These are phyloP conservation scores for Coemansia sp. DNA, from an alignment of 192 early-diverging fungal species.

Conservation along the genomic window DNA sequence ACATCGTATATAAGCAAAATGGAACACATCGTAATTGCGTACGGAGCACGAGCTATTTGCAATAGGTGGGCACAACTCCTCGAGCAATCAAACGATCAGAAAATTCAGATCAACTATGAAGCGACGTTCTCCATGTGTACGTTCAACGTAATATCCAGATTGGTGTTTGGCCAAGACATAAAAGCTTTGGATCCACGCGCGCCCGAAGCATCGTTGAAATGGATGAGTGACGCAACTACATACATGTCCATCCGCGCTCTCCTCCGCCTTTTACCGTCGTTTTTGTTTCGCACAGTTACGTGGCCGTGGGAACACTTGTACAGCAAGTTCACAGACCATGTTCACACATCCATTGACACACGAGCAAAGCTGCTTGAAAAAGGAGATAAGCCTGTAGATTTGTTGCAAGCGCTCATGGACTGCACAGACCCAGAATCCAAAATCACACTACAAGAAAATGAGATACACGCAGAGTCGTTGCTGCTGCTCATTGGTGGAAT, in stretches of 20 bases:
- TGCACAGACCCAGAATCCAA: constrained; percentile 22
- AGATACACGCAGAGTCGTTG: constrained; percentile 32
- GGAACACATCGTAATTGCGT: constrained; percentile 26
- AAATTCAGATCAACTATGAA: constrained; percentile 17
- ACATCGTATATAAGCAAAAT: constrained; percentile 16
- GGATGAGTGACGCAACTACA: constrained; percentile 17
- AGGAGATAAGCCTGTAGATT: constrained; percentile 8
- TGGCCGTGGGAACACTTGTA: constrained; percentile 26
- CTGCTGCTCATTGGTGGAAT: constrained; percentile 30
- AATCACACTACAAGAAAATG: constrained; percentile 2
- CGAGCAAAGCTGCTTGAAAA: constrained; percentile 15
- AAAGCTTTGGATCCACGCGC: background rate
- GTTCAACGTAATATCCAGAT: constrained; percentile 21
- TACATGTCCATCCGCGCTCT: constrained; percentile 29
- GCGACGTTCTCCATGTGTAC: constrained; percentile 20
- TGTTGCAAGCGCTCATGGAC: constrained; percentile 40
- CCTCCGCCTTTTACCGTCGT: constrained; percentile 15
- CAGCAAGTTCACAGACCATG: constrained; percentile 8
- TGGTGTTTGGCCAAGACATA: constrained; percentile 34
- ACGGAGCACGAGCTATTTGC: constrained; percentile 9
- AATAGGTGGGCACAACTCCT: constrained; percentile 10
- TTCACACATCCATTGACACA: constrained; percentile 11
- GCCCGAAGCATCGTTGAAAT: constrained; percentile 6
- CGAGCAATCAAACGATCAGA: background rate
- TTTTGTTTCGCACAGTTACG: constrained; percentile 18